phyloP scores from a whole-genome alignment of 176 grass and related monocot species.

The Alloteropsis semialata region DNA sequence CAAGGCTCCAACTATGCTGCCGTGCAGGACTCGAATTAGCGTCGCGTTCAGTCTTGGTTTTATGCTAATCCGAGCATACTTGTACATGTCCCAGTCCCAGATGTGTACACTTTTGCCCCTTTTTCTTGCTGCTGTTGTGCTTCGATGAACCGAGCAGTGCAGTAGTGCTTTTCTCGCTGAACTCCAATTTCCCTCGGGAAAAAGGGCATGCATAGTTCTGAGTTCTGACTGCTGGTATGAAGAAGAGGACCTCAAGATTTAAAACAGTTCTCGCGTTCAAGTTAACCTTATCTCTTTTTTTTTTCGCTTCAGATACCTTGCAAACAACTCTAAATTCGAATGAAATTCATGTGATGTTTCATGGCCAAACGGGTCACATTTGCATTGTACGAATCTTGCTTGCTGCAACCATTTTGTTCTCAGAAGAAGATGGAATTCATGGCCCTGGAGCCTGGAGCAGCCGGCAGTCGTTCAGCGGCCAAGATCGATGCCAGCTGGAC shows the following conservation, averaged over 20 bases:
- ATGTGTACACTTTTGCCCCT: background rate
- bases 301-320: too few species aligned
- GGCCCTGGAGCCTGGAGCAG: background rate
- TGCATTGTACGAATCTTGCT: background rate
- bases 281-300: too few species aligned
- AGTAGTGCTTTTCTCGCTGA: background rate
- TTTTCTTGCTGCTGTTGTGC: background rate
- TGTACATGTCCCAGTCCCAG: background rate
- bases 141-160: background rate
- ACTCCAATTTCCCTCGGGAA: background rate
- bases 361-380: background rate
- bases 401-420: background rate
- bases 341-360: background rate
- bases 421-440: background rate
- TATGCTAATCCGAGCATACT: background rate
- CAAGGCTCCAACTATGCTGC: conserved; percentile 9
- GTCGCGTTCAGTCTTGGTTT: conserved; percentile 20
- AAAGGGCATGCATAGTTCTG: background rate
- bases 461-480: background rate
- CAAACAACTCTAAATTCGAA: background rate
- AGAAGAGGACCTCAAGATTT: background rate
- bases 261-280: background rate
- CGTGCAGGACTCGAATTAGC: conserved; percentile 7
- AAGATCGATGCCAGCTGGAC: background rate
- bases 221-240: background rate